Base-by-base conservation (phyloP, 306 rosid genomes). In the Quercus aquifolioides region DNA sequence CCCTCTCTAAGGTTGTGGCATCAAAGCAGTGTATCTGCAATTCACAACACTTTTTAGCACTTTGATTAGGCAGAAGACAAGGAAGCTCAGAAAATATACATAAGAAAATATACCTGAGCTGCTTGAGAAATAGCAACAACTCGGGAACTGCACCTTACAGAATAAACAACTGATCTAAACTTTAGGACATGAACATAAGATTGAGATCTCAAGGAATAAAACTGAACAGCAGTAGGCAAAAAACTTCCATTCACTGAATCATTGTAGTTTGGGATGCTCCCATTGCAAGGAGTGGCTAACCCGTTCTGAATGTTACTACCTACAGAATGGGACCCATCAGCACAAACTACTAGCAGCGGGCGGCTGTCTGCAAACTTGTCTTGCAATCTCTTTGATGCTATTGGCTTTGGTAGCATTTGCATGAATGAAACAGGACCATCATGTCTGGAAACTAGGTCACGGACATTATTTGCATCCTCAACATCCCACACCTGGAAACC, bases 401-500 rank as follows among this genome's bases (percentile, higher is more conserved):
- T 67, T 73, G 96, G 96, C 84, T 89, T 96, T 31, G 98, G 98
- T 69, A 96, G 82, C 89, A 91, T 84, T 96, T 96, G 97, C 97
- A 96, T 86, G 71, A 87, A 89, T 77, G 94, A 90, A 81, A 91
- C 93, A 78, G 98, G 92, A 74, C 96, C 94, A 49, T 90, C 98
- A 41, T 89, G 93, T 74, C 88, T 87, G 77, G 94, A 96, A 81
- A 93, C 93, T 15, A 93, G 80, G 81, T 89, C 98, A 5, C 87
- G 90, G 55, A 96, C 92, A 85, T 91, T 91, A 59, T 89, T 85
- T 33, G 98, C 94, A 85, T 96, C 97, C 86, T 96, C 97, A 52
- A 96, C 98, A 86, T 90, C 96, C 99, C 98, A 96, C 83, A 96
- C 94, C 83, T 93, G 98, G 89, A 95, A 96, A 76, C 99, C 99